Evolutionary conservation across 176 grass and related monocot species (phyloP), one percentile per base, ranked within the genome.

Genomic region (Lolium multiflorum): DNA sequence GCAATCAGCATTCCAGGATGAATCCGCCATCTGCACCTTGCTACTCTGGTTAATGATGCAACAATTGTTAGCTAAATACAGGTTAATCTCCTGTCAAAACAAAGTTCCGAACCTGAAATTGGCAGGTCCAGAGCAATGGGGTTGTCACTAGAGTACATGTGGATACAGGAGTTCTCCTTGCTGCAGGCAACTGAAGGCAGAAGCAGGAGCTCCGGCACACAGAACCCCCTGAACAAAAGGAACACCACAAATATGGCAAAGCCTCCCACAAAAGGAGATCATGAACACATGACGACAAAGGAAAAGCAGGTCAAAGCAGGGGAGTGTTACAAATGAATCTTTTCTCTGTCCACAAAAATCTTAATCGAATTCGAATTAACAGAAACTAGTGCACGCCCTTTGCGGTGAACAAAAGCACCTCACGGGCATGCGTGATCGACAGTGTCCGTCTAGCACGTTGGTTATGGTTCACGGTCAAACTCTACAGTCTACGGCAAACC

Each of bases 401-500:
- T 1, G 74, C 51, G 25, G 66, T 89, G 52, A 50, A 79, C 52
- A 89, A 79, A 83, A 70, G 64, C 81, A 71, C 81, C 41, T 83
- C 43, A 10, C 56, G 49, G 49, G 48, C 57, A 77, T 37, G 52
- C 16, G 18, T 20, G 51, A 86, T 35, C 54, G 26, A 71, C 52
- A 50, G 59, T 38, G 25, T 75, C 56, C 49, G 21, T 82, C 83
- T 78, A 82, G 43, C 89, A 86, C 31, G 24, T 35, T 51, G 73
- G 89, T 86, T 67, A 55, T 35, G 64, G 44, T 78, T 71, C 79
- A 86, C 71, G 50, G 72, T 62, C 78, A 47, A 78, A 55, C 52
- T 86, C 84, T 89, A 85, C 88, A 85, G 59, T n/a, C 84, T 86
- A 93, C 72, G 51, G 83, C 71, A 90, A 88, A 87, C 89, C 82